Conservation (phyloP, 495 filamentous ascomycete species). For the Aspergillus diversus region DNA sequence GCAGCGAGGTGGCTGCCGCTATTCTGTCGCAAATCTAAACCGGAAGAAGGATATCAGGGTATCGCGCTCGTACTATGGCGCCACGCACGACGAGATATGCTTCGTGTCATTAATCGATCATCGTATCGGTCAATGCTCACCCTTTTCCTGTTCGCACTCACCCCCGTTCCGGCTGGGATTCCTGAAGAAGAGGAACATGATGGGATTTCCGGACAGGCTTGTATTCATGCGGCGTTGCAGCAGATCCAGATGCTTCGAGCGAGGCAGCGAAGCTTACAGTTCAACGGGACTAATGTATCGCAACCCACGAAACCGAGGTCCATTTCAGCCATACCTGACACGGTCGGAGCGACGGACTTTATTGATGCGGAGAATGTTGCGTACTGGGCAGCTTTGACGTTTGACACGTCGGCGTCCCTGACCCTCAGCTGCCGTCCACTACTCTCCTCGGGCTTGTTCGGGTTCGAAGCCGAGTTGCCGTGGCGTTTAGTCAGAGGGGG, state of each 20-base stretch:
- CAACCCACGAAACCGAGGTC: slow-evolving; percentile 1
- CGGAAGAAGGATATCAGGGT: neutral
- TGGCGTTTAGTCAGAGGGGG: slow-evolving; percentile 12
- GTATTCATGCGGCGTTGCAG: slow-evolving; percentile 12
- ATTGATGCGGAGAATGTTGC: slow-evolving; percentile 13
- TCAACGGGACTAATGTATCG: slow-evolving; percentile 14
- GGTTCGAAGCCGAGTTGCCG: slow-evolving; percentile 12
- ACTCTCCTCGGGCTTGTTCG: slow-evolving; percentile 14
- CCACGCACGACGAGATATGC: slow-evolving; percentile 12
- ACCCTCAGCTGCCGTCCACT: slow-evolving; percentile 17
- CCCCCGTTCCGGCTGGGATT: slow-evolving; percentile 5
- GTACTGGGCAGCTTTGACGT: slow-evolving; percentile 15
- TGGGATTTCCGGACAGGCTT: slow-evolving; percentile 11
- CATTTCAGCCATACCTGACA: neutral
- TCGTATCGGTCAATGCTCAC: slow-evolving; percentile 14
- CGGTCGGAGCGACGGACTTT: slow-evolving; percentile 10
- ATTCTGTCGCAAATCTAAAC: neutral
- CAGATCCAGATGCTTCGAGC: slow-evolving; percentile 14
- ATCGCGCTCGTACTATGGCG: slow-evolving; percentile 4
- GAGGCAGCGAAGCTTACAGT: slow-evolving; percentile 11
- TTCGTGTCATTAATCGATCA: slow-evolving; percentile 12
- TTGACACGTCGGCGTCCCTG: slow-evolving; percentile 13
- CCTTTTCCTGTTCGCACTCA: slow-evolving; percentile 13
- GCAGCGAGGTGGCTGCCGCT: slow-evolving; percentile 12
- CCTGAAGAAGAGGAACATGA: slow-evolving; percentile 11